Evolutionary conservation across 371 early-diverging fungal species (phyloP), one percentile per base, ranked within the genome.

Genomic region (Mortierella sp.): DNA sequence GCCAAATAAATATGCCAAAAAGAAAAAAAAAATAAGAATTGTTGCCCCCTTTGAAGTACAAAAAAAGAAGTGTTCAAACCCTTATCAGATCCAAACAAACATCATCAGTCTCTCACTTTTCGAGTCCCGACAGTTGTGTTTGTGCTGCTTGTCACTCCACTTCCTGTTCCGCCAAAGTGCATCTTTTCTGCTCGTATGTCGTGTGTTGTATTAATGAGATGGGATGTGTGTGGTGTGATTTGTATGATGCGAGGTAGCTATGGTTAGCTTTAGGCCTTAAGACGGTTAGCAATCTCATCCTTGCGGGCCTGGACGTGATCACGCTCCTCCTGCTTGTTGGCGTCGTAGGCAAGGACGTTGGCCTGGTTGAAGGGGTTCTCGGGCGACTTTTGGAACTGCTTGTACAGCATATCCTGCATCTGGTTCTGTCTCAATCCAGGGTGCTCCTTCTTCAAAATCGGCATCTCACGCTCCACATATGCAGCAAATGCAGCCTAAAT

Each of bases 291-390:
- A 44, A 81, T 77, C 41, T 70, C 77, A 24, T 76, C 45, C 48
- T 81, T 81, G 81, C 81, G 81, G 44, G 70, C 19, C 1, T 76
- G 87, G 55, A 91, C 82, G 40, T 89, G 73, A 1, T 63, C 71
- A 39, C 82, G 79, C 64, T 90, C 86, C 16, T 94, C 92, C 2
- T 90, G 88, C 68, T 85, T 87, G 41, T 88, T 90, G 50, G 95
- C 93, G 79, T 96, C 95, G 83, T 94, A 93, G 26, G 89, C 85
- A 29, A 91, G n/a, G 64, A 93, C 74, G 55, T 90, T 90, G 29
- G 87, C 86, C 88, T 96, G 95, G 86, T 96, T 96, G 85, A 95
- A 92, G 34, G 96, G 96, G 79, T 96, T 96, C 37, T 96, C 94
- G 14, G 94, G 94, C 4, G 95, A 91, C 87, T 96, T 96, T 79